These are phyloP conservation scores for Aspergillus fijiensis DNA, from an alignment of 2,329 filamentous ascomycete genomes.

Conservation along the genomic window DNA sequence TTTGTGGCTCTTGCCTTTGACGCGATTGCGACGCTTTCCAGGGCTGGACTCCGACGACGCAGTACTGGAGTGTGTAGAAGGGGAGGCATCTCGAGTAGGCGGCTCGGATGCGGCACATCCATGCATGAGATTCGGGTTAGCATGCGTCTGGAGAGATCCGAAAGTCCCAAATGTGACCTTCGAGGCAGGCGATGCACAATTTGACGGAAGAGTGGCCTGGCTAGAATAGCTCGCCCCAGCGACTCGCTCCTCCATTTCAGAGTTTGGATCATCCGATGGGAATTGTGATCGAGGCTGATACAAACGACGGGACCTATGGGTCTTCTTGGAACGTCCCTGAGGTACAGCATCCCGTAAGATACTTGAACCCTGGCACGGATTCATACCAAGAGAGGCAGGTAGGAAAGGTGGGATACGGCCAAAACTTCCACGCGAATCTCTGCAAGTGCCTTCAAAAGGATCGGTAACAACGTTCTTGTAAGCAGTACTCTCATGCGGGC, in stretches of 20 bases:
- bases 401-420: slow-evolving; percentile 23
- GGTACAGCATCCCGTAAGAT: background rate
- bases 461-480: slow-evolving; percentile 14
- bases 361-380: background rate
- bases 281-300: slow-evolving; percentile 20
- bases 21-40: slow-evolving; percentile 8
- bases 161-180: slow-evolving; percentile 13
- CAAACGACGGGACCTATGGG: slow-evolving; percentile 23
- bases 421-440: slow-evolving; percentile 10
- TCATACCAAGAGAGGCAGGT: slow-evolving; percentile 8
- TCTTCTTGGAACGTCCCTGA: slow-evolving; percentile 18
- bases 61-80: slow-evolving; percentile 16
- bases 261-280: background rate
- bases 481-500: slow-evolving; percentile 9
- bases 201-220: slow-evolving; percentile 13
- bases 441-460: slow-evolving; percentile 12
- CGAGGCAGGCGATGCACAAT: slow-evolving; percentile 15
- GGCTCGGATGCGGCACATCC: slow-evolving; percentile 17
- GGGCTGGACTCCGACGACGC: slow-evolving; percentile 21
- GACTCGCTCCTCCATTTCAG: slow-evolving; percentile 8
- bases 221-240: slow-evolving; percentile 11
- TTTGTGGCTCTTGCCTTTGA: slow-evolving; percentile 11
- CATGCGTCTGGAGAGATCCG: slow-evolving; percentile 13
- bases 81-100: slow-evolving; percentile 20
- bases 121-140: slow-evolving; percentile 11